These are phyloP conservation scores for Forsythia suspensa DNA, from an alignment of 257 asterid genomes.

Conservation along the genomic window DNA sequence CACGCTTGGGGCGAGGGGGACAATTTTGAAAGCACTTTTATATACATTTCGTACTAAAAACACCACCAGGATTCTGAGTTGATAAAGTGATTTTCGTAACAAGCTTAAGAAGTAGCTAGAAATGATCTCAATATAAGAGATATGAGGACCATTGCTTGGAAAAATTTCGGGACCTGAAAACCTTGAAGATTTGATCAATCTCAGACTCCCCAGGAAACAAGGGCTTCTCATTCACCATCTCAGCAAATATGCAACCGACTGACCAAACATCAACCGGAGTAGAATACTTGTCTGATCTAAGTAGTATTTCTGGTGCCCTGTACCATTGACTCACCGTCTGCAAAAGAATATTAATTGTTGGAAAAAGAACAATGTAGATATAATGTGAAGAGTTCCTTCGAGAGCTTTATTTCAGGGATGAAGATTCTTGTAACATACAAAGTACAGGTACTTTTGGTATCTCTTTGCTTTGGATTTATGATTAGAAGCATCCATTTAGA, in stretches of 20 bases:
- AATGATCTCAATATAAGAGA: not conserved
- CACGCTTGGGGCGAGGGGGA: not conserved
- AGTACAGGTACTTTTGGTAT: not conserved
- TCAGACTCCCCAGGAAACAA: slow-evolving; percentile 21
- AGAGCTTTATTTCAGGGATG: not conserved
- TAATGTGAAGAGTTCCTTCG: not conserved
- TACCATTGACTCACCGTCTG: slow-evolving; percentile 15
- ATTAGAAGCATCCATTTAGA: not conserved
- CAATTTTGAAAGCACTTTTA: not conserved
- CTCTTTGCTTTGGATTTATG: not conserved
- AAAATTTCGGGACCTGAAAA: slow-evolving; percentile 23
- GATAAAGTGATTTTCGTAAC: not conserved
- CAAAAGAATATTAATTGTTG: not conserved
- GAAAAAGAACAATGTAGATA: not conserved
- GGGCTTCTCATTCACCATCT: slow-evolving; percentile 26
- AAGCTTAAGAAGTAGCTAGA: not conserved
- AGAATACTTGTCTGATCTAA: slow-evolving; percentile 23
- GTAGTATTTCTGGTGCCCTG: slow-evolving; percentile 28
- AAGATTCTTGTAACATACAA: not conserved
- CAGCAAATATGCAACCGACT: slow-evolving; percentile 31
- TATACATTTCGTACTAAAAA: not conserved
- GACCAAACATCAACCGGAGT: slow-evolving; percentile 29
- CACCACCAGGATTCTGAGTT: not conserved
- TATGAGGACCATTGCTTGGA: not conserved
- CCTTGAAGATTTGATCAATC: slow-evolving; percentile 14